These are phyloP conservation scores for Kwoniella shandongensis DNA, from an alignment of 768 basidiomycete species.

Conservation along the genomic window DNA sequence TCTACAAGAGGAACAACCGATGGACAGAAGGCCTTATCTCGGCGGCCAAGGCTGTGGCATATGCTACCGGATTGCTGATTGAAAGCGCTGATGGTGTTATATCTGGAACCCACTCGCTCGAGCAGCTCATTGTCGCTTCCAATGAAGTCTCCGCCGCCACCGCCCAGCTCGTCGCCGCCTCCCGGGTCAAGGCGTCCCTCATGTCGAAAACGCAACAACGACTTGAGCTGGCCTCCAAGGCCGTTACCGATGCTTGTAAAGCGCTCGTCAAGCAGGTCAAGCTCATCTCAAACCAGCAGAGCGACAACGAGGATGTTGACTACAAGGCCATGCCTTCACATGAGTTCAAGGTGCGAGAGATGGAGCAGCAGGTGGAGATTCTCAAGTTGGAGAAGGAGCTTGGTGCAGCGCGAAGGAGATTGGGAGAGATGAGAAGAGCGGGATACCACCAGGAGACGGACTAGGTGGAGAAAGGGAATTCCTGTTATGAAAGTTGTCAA, in stretches of 20 bases:
- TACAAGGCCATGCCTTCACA: slow-evolving; percentile 89
- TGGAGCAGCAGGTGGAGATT: slow-evolving; percentile 99
- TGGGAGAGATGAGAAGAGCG: slow-evolving; percentile 54
- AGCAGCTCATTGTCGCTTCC: slow-evolving; percentile 99
- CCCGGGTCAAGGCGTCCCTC: slow-evolving; percentile 93
- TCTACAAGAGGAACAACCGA: slow-evolving; percentile 99
- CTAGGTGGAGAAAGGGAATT: slow-evolving; percentile 16
- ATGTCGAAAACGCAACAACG: slow-evolving; percentile 99
- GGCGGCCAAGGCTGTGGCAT: slow-evolving; percentile 95
- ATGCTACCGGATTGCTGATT: slow-evolving; percentile 90
- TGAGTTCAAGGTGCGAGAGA: slow-evolving; percentile 96
- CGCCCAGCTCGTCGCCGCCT: slow-evolving; percentile 96
- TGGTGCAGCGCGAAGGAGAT: slow-evolving; percentile 58
- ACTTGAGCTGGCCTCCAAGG: slow-evolving; percentile 92
- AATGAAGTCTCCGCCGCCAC: slow-evolving; percentile 97
- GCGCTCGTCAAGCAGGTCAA: slow-evolving; percentile 96
- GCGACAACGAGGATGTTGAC: slow-evolving; percentile 73
- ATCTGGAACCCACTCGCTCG: slow-evolving; percentile 91
- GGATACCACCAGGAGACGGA: slow-evolving; percentile 50
- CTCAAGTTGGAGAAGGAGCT: slow-evolving; percentile 93
- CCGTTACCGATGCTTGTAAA: slow-evolving; percentile 95
- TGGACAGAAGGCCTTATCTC: slow-evolving; percentile 99
- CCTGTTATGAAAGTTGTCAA: slow-evolving; percentile 10
- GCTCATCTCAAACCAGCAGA: slow-evolving; percentile 81
- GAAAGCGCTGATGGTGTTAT: slow-evolving; percentile 97